phyloP scores from a whole-genome alignment of 2,329 filamentous ascomycete genomes.

The Cytospora piceicola region DNA sequence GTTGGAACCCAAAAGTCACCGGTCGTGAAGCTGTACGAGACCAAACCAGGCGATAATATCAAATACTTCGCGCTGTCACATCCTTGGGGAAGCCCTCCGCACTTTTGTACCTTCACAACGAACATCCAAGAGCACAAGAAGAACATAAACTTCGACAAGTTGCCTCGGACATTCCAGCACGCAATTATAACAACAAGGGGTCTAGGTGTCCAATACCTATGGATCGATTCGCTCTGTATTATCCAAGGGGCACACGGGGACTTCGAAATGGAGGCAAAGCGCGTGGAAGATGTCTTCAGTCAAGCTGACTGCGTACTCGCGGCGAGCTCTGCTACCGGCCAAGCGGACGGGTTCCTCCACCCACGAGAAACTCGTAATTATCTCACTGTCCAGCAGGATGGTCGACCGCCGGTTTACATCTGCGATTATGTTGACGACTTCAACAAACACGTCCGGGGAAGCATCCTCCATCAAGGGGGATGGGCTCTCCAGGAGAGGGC shows the following conservation, averaged over 20 bases:
- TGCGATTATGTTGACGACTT: constrained; percentile 42
- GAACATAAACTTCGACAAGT: background rate
- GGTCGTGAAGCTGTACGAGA: constrained; percentile 13
- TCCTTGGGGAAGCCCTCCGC: constrained; percentile 33
- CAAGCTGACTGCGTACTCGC: constrained; percentile 37
- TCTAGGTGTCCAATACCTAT: constrained; percentile 30
- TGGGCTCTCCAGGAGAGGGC: constrained; percentile 48
- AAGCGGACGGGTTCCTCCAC: constrained; percentile 35
- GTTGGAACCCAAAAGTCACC: constrained; percentile 9
- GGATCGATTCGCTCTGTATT: constrained; percentile 38
- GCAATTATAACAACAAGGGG: constrained; percentile 29
- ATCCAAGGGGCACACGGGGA: constrained; percentile 33
- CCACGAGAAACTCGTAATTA: constrained; percentile 9
- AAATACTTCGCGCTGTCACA: constrained; percentile 36
- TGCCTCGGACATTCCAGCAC: constrained; percentile 31
- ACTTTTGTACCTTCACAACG: constrained; percentile 26
- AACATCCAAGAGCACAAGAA: constrained; percentile 14
- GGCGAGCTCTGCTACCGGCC: constrained; percentile 29
- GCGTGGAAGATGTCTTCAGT: constrained; percentile 38
- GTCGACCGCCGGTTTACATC: constrained; percentile 33
- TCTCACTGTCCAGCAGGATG: constrained; percentile 15
- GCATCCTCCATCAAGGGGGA: constrained; percentile 40
- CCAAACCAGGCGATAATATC: constrained; percentile 18
- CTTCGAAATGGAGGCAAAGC: constrained; percentile 33
- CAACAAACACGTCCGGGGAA: constrained; percentile 38